A percentile compares a stretch with the other conserved stretches of the same genome.
phyloP scores from a whole-genome alignment of 116 monocot genomes.

The Trichopus zeylanicus region DNA sequence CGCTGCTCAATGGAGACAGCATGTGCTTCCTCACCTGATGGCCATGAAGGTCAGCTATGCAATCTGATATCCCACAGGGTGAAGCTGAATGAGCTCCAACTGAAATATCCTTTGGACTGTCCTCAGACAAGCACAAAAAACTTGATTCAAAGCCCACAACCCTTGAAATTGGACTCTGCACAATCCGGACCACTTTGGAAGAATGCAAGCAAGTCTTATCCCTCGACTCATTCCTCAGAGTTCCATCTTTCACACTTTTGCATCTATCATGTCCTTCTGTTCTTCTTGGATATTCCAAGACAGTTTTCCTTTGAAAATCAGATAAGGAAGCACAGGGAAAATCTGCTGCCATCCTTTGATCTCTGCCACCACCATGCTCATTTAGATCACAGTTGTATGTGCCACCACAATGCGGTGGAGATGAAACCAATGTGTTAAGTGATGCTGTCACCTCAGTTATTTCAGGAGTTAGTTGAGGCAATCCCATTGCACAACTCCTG shows the following conservation, averaged over 20 bases:
- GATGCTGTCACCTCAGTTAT: slow-evolving; percentile 22
- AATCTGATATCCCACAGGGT: slow-evolving; percentile 8
- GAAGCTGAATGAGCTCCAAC: slow-evolving; percentile 13
- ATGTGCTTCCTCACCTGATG: slow-evolving; percentile 57
- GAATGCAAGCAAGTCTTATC: slow-evolving; percentile 23
- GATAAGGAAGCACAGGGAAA: slow-evolving; percentile 23
- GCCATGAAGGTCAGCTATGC: slow-evolving; percentile 17
- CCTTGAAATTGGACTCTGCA: slow-evolving; percentile 41
- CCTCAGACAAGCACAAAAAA: slow-evolving; percentile 9
- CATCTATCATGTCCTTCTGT: no score
- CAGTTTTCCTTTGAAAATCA: slow-evolving; percentile 37
- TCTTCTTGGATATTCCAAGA: no score
- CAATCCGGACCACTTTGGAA: slow-evolving; percentile 18
- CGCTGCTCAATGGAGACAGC: slow-evolving; percentile 61
- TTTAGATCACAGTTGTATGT: slow-evolving; percentile 36
- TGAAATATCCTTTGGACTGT: slow-evolving; percentile 5
- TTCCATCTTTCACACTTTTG: no score
- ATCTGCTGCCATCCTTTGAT: slow-evolving; percentile 21
- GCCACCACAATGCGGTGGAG: slow-evolving; percentile 28
- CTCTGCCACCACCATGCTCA: slow-evolving; percentile 26
- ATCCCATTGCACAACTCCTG: slow-evolving; percentile 43
- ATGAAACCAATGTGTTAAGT: slow-evolving; percentile 29
- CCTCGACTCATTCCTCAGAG: slow-evolving; percentile 39
- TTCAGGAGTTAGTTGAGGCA: slow-evolving; percentile 53
- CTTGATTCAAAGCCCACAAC: slow-evolving; percentile 77